These are phyloP conservation scores for Aegilops sharonensis DNA, from an alignment of 176 grass and related monocot genomes.

Conservation along the genomic window DNA sequence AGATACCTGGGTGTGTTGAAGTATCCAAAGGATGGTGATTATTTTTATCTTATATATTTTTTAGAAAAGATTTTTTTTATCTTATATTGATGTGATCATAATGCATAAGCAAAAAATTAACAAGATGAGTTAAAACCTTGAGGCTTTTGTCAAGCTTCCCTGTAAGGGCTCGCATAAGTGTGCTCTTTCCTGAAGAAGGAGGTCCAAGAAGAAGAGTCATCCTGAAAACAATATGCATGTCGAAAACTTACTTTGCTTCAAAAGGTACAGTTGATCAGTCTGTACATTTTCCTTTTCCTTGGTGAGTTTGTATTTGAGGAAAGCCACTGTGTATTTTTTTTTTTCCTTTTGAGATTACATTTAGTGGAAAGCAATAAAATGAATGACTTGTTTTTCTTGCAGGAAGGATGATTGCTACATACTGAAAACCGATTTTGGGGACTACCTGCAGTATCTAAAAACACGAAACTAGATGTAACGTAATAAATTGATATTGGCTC, in stretches of 20 bases:
- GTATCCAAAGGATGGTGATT: background rate
- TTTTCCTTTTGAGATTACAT: background rate
- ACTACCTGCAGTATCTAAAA: background rate
- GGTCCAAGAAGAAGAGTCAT: conserved; percentile 98
- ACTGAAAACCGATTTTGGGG: background rate
- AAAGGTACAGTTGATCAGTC: background rate
- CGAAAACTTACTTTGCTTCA: conserved; percentile 10
- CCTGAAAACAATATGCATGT: conserved; percentile 39
- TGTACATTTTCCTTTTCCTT: background rate
- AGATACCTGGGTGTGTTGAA: conserved; percentile 25
- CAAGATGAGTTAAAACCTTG: conserved; percentile 40
- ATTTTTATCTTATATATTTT: background rate
- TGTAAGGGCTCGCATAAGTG: conserved; percentile 67
- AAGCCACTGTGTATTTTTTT: background rate
- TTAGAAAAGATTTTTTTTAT: background rate
- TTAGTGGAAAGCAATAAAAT: background rate
- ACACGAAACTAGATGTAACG: background rate
- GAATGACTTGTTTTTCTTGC: background rate
- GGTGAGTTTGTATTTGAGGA: background rate
- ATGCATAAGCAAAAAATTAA: background rate
- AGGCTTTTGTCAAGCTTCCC: conserved; percentile 78
- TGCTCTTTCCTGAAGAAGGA: conserved; percentile 87
- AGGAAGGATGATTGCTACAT: background rate
- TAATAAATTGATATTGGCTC: background rate
- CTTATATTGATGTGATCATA: background rate